A percentile compares a stretch with the other conserved stretches of the same genome.
phyloP scores from a whole-genome alignment of 805 yeast species.

The Teunomyces cretensis region DNA sequence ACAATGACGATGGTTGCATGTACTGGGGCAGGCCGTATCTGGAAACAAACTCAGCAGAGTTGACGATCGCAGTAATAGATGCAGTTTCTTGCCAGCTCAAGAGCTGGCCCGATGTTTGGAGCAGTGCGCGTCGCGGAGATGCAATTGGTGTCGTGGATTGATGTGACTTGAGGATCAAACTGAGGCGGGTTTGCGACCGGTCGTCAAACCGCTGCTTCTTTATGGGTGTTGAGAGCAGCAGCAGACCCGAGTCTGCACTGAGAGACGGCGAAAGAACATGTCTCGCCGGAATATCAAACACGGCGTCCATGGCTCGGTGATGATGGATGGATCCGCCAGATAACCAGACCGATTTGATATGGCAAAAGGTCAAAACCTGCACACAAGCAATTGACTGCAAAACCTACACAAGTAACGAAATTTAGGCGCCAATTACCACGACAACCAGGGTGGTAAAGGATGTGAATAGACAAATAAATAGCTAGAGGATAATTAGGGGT shows the following conservation, averaged over 20 bases:
- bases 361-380: no score
- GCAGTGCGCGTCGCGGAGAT: not conserved
- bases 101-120: not conserved
- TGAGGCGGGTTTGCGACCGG: slow-evolving; percentile 33
- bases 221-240: slow-evolving; percentile 6
- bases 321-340: slow-evolving; percentile 6
- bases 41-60: slow-evolving; percentile 21
- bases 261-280: slow-evolving; percentile 8
- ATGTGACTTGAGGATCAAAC: slow-evolving; percentile 18
- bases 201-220: slow-evolving; percentile 35
- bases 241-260: slow-evolving; percentile 3
- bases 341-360: no score
- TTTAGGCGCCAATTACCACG: no score
- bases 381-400: no score
- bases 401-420: no score
- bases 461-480: no score
- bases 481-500: no score
- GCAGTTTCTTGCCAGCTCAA: slow-evolving; percentile 28
- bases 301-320: slow-evolving; percentile 10
- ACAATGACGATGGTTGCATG: slow-evolving; percentile 27
- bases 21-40: slow-evolving; percentile 22
- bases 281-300: slow-evolving; percentile 13
- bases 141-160: not conserved
- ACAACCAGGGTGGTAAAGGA: no score
- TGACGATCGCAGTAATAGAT: slow-evolving; percentile 17